These are phyloP conservation scores for Termitomyces eurrhizus DNA, from an alignment of 768 basidiomycete genomes.

Conservation along the genomic window DNA sequence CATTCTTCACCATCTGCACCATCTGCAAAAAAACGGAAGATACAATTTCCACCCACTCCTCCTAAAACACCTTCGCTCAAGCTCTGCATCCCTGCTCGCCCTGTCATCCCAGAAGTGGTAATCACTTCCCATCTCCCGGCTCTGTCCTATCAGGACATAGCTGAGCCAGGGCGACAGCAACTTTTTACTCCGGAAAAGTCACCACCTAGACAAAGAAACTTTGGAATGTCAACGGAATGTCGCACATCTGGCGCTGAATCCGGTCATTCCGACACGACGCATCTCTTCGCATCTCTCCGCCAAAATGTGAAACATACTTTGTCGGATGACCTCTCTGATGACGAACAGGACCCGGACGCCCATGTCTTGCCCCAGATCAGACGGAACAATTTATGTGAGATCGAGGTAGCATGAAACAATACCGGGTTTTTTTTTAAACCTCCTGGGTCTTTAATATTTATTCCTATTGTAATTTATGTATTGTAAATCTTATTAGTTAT, in stretches of 20 bases:
- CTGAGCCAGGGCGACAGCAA: slow-evolving; percentile 2
- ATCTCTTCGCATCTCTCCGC: neutral
- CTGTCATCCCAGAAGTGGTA: slow-evolving; percentile 12
- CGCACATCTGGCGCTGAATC: neutral
- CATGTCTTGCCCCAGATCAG: slow-evolving; percentile 16
- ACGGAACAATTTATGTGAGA: slow-evolving; percentile 11
- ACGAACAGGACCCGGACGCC: slow-evolving; percentile 10
- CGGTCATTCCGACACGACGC: neutral
- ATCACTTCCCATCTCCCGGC: slow-evolving; percentile 14
- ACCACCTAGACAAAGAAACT: slow-evolving; percentile 2
- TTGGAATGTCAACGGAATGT: too few species aligned
- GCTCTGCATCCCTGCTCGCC: slow-evolving; percentile 17
- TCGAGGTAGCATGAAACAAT: slow-evolving; percentile 17
- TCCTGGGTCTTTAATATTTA: slow-evolving; percentile 15
- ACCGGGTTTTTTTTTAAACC: neutral
- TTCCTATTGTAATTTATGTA: slow-evolving; percentile 14
- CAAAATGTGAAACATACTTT: neutral
- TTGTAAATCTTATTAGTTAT: neutral
- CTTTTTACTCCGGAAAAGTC: slow-evolving; percentile 19
- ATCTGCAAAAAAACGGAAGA: slow-evolving; percentile 18
- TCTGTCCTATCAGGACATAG: neutral
- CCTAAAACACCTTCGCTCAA: slow-evolving; percentile 14
- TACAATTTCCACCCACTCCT: slow-evolving; percentile 14
- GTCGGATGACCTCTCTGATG: slow-evolving; percentile 4
- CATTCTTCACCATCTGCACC: slow-evolving; percentile 2